Percentiles rank a stretch among this genome's conserved stretches.
phyloP scores from a whole-genome alignment of 106 monocot species.

The Dactylorhiza incarnata region DNA sequence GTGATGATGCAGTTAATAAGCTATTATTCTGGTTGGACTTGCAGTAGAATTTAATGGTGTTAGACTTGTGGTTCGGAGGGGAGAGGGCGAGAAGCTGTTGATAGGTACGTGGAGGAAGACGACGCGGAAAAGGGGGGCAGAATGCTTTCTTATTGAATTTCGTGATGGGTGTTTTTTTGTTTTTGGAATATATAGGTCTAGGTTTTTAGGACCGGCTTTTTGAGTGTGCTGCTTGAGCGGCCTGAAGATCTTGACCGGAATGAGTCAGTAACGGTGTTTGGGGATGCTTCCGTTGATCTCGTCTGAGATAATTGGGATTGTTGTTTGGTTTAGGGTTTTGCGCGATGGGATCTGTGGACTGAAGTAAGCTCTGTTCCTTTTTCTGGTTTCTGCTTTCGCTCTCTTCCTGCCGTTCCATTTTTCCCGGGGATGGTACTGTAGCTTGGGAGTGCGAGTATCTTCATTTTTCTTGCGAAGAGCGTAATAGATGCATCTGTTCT shows the following conservation, averaged over 20 bases:
- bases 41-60: background rate
- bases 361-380: background rate
- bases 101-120: background rate
- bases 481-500: background rate
- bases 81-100: background rate
- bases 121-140: slow-evolving; percentile 7
- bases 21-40: background rate
- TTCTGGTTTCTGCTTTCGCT: background rate
- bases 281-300: background rate
- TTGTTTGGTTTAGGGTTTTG: background rate
- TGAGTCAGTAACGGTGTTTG: slow-evolving; percentile 4
- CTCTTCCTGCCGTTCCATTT: background rate
- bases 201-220: background rate
- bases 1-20: slow-evolving; percentile 5
- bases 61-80: background rate
- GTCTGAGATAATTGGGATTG: background rate
- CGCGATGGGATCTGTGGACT: background rate
- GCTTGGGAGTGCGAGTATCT: background rate
- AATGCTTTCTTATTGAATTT: slow-evolving; percentile 1
- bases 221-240: background rate
- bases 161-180: slow-evolving; percentile 1
- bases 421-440: background rate
- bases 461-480: background rate
- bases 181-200: background rate
- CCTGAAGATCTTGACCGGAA: background rate